Conservation (phyloP, 2,329 filamentous ascomycete species). For the Colletotrichum sp. region DNA sequence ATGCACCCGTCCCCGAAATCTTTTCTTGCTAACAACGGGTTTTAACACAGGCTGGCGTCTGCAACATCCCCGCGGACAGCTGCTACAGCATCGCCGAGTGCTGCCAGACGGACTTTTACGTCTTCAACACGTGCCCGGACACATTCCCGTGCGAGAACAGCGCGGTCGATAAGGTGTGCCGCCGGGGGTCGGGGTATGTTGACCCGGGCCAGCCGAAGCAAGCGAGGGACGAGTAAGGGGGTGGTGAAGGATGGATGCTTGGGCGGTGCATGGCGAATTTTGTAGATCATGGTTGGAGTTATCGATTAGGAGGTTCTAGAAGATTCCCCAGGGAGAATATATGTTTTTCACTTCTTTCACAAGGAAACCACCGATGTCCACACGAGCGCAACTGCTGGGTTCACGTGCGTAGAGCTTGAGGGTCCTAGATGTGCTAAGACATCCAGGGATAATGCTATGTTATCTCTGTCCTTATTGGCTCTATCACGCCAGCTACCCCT, state of each 20-base stretch:
- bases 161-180: neutral
- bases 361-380: too few species aligned
- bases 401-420: too few species aligned
- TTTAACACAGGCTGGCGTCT: neutral
- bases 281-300: neutral
- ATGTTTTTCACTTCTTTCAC: neutral
- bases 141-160: neutral
- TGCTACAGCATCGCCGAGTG: neutral
- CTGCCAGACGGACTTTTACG: neutral
- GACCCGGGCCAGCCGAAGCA: neutral
- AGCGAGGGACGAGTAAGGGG: neutral
- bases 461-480: too few species aligned
- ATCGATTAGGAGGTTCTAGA: neutral
- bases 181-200: neutral
- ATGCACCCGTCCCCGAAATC: too few species aligned
- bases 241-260: neutral
- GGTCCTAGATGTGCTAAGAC: too few species aligned
- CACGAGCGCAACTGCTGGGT: too few species aligned
- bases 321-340: neutral
- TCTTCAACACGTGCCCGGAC: neutral
- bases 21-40: neutral
- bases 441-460: too few species aligned
- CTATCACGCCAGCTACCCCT: too few species aligned
- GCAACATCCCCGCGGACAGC: neutral
- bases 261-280: accelerated